Evolutionary conservation across 2,329 filamentous ascomycete genomes (phyloP).

Genomic region (Sporothrix humicola): DNA sequence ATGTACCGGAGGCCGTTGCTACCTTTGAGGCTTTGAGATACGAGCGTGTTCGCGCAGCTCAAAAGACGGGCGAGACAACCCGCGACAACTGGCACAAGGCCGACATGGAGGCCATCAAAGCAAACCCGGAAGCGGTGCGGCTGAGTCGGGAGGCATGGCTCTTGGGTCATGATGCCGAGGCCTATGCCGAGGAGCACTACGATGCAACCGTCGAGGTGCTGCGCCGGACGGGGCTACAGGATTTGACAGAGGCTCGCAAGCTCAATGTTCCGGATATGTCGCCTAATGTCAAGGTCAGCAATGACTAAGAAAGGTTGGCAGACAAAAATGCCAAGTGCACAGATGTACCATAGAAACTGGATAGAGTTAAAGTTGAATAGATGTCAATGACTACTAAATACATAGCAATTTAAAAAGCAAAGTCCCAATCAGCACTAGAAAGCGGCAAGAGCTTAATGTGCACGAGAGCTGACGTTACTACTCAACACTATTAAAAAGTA

Average conservation of each 20-base stretch:
- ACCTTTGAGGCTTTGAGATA: slow-evolving; percentile 45
- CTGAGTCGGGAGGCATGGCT: slow-evolving; percentile 43
- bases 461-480: too few relatives aligned
- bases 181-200: slow-evolving; percentile 43
- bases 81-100: slow-evolving; percentile 45
- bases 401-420: too few relatives aligned
- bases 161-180: slow-evolving; percentile 44
- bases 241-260: slow-evolving; percentile 33
- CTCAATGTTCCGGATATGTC: slow-evolving; percentile 33
- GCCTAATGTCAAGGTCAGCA: slow-evolving; percentile 14
- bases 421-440: too few relatives aligned
- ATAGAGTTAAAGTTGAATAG: too few relatives aligned
- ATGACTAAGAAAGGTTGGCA: neutral
- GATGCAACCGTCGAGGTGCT: slow-evolving; percentile 35
- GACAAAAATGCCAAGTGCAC: too few relatives aligned
- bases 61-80: slow-evolving; percentile 45
- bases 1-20: slow-evolving; percentile 41
- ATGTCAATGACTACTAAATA: too few relatives aligned
- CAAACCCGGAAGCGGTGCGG: slow-evolving; percentile 43
- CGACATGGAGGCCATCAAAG: slow-evolving; percentile 41
- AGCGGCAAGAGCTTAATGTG: too few relatives aligned
- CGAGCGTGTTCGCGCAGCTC: slow-evolving; percentile 43
- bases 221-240: slow-evolving; percentile 33
- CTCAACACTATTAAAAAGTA: too few relatives aligned
- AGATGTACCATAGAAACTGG: too few relatives aligned